Conservation (phyloP, 2,329 filamentous ascomycete species). For the Fusarium mundagurra region DNA sequence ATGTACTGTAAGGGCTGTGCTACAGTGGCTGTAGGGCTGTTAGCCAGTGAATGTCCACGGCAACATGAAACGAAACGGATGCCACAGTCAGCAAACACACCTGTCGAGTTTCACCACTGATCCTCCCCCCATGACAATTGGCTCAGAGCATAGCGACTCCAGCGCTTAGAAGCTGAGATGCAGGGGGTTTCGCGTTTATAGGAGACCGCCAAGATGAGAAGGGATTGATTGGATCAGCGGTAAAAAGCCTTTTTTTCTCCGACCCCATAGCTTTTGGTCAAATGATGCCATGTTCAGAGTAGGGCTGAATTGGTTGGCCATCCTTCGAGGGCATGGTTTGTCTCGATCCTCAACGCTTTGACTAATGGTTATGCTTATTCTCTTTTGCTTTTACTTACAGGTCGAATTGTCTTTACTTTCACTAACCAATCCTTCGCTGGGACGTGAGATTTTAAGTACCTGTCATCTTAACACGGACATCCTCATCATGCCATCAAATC, state of each 20-base stretch:
- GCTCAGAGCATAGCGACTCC: background rate
- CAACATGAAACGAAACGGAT: constrained; percentile 26
- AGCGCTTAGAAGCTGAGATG: constrained; percentile 6
- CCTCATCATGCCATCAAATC: background rate
- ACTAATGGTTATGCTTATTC: background rate
- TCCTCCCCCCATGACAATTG: background rate
- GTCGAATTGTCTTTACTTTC: background rate
- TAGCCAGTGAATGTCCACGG: constrained; percentile 1
- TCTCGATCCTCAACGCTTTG: background rate
- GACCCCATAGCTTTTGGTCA: background rate
- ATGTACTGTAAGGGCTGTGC: constrained; percentile 16
- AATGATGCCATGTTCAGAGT: background rate
- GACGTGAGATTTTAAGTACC: constrained; percentile 18
- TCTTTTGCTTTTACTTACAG: background rate
- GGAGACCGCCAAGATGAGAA: constrained; percentile 11
- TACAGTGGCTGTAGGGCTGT: constrained; percentile 13
- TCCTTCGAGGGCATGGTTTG: constrained; percentile 8
- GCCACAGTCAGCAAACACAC: constrained; percentile 1
- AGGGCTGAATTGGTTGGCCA: constrained; percentile 45
- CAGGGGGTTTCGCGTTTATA: constrained; percentile 24
- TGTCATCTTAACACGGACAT: constrained; percentile 1
- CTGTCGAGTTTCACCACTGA: constrained; percentile 11
- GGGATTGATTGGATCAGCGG: constrained; percentile 21
- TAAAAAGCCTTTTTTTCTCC: background rate
- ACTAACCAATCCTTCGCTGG: background rate